Evolutionary conservation across 495 filamentous ascomycete species (phyloP).

Genomic region (Hypoxylon cercidicola): DNA sequence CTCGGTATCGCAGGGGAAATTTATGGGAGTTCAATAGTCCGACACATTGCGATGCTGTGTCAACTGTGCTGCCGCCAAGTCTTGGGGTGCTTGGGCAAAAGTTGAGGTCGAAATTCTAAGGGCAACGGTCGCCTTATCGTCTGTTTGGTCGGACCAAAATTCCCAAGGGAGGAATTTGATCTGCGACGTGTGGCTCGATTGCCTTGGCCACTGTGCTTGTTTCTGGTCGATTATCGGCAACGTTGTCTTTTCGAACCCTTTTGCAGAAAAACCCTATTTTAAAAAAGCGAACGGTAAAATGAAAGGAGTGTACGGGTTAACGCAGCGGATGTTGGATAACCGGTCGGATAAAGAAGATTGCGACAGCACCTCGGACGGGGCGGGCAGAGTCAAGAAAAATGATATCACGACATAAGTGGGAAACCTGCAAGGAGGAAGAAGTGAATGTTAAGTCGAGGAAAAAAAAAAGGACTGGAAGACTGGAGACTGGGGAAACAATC

Average conservation of each 20-base stretch:
- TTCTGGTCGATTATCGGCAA: background rate
- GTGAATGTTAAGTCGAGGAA: background rate
- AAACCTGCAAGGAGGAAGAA: conserved; percentile 12
- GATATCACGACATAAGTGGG: conserved; percentile 1
- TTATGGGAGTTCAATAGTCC: conserved; percentile 18
- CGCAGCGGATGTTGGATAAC: conserved; percentile 22
- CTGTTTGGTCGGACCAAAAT: conserved; percentile 18
- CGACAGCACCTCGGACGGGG: conserved; percentile 13
- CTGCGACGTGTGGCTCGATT: background rate
- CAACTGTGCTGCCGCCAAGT: conserved; percentile 8
- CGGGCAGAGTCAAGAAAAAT: background rate
- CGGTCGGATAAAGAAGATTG: conserved; percentile 42
- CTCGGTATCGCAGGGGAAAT: conserved; percentile 27
- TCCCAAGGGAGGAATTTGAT: conserved; percentile 32
- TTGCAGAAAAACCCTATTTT: background rate
- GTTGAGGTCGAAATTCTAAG: background rate
- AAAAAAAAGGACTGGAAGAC: conserved; percentile 11
- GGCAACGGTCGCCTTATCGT: conserved; percentile 7
- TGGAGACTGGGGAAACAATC: conserved; percentile 31
- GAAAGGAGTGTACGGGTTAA: conserved; percentile 30
- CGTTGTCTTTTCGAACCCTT: background rate
- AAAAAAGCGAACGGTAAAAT: conserved; percentile 6
- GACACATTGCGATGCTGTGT: conserved; percentile 26
- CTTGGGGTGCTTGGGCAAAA: conserved; percentile 3
- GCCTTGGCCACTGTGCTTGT: background rate